A percentile compares a stretch with the other conserved stretches of the same genome.
These are phyloP conservation scores for Candida neerlandica DNA, from an alignment of 1,139 yeast genomes.

Conservation along the genomic window DNA sequence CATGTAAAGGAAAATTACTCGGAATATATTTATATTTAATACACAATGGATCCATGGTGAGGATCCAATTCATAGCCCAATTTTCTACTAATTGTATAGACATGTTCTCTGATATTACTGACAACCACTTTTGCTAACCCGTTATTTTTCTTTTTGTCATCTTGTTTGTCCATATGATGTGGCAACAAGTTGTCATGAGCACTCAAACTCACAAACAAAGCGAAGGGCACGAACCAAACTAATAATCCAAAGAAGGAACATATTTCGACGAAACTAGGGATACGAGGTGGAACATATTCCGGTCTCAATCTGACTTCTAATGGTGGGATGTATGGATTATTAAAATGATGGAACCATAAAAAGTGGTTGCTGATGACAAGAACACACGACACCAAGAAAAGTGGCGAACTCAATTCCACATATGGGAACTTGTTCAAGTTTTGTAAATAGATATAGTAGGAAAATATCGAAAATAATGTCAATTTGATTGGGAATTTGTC, in stretches of 20 bases:
- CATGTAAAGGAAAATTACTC: background rate
- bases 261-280: slow-evolving; percentile 84
- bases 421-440: slow-evolving; percentile 83
- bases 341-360: slow-evolving; percentile 88
- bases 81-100: slow-evolving; percentile 50
- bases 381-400: slow-evolving; percentile 69
- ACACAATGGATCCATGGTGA: slow-evolving; percentile 53
- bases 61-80: slow-evolving; percentile 70
- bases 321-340: slow-evolving; percentile 63
- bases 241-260: slow-evolving; percentile 93
- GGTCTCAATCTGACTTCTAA: slow-evolving; percentile 58
- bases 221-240: slow-evolving; percentile 93
- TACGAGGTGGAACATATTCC: slow-evolving; percentile 63
- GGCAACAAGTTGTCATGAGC: slow-evolving; percentile 93
- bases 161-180: slow-evolving; percentile 40
- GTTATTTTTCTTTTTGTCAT: slow-evolving; percentile 35
- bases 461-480: slow-evolving; percentile 63
- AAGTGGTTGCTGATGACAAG: slow-evolving; percentile 81
- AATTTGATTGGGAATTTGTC: slow-evolving; percentile 80
- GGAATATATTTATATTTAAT: slow-evolving; percentile 9
- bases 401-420: slow-evolving; percentile 71
- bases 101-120: slow-evolving; percentile 50
- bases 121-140: slow-evolving; percentile 62
- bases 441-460: slow-evolving; percentile 74
- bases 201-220: slow-evolving; percentile 86